Percentiles rank a stretch among this genome's conserved stretches.
phyloP scores from a whole-genome alignment of 192 early-diverging fungal genomes.

The Backusella morwellensis region DNA sequence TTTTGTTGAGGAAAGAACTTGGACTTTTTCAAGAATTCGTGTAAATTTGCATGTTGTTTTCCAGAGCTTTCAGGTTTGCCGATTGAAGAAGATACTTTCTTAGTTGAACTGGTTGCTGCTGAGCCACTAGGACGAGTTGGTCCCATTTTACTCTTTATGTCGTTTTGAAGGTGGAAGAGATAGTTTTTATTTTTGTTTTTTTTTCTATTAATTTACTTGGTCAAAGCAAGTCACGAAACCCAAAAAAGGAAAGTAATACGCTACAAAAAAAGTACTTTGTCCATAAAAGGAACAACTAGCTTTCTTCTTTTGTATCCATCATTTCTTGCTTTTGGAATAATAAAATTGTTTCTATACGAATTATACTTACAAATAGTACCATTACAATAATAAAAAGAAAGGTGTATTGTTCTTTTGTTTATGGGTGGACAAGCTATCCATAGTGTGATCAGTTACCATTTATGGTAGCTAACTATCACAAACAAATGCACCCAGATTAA shows the following conservation, averaged over 20 bases:
- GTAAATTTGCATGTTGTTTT: not conserved
- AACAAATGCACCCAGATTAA: no score
- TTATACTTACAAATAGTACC: no score
- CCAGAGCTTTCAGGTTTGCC: not conserved
- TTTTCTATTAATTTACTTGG: not conserved
- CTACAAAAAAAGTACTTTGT: not conserved
- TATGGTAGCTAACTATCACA: no score
- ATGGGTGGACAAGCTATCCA: no score
- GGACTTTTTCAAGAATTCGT: not conserved
- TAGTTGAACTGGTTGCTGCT: not conserved
- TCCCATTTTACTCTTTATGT: not conserved
- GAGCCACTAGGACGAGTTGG: not conserved
- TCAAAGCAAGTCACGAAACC: not conserved
- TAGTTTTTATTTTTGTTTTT: not conserved
- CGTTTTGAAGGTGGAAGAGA: not conserved
- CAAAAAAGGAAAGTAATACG: not conserved
- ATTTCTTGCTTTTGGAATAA: no score
- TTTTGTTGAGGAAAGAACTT: not conserved
- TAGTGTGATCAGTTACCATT: no score
- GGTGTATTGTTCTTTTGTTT: no score
- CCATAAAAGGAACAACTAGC: no score
- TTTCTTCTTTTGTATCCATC: no score
- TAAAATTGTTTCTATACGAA: no score
- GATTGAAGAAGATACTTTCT: not conserved
- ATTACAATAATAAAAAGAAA: no score